Evolutionary conservation across 1,284 basidiomycete genomes (phyloP), one percentile per base, ranked within the genome.

Genomic region (Golubevia pallescens): DNA sequence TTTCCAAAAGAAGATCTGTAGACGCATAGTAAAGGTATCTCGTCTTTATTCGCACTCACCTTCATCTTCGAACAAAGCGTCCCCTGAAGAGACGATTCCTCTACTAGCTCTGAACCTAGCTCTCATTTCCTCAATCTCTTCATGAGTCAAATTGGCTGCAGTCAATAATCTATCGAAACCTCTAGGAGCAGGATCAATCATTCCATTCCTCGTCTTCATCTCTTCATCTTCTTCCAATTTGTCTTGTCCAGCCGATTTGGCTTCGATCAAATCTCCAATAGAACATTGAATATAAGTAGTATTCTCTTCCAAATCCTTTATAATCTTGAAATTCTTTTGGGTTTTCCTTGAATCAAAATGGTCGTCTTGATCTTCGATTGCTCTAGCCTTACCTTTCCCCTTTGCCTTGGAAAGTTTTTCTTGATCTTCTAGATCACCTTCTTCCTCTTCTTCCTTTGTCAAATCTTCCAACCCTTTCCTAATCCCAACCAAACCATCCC

Each of bases 211-310:
- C 48, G 5, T 32, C 60, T 19, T 13, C 6, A 8, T 2, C 21
- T 5, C 10, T 38, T 38, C 34, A 4, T 38, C 34, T 38, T 10
- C 34, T 48, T 48, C 10, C 10, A 48, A 13, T 16, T 48, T 16
- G 13, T 48, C 42, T 48, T 48, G 13, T 48, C 42, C 42, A 48
- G 16, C 8, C 42, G 42, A 16, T 48, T 48, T 48, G 13, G 8
- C 42, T 3, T 32, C 20, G 21, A 63, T 6, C 54, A 61, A 10
- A 1, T 71, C 67, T 20, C 72, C 72, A 13, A 74, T 69, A 4
- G 72, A 74, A 52, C 72, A 74, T 38, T 74, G 72, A 51, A 74
- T 53, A 56, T 71, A 74, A 55, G 70, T 63, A n/a, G 48, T 59
- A 16, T 48, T 16, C 16, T 48, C 42, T 48, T 48, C 42, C 8